A percentile compares a stretch with the other conserved stretches of the same genome.
Evolutionary conservation across 1,284 basidiomycete genomes (phyloP).

Genomic region (Prillingera fragicola): DNA sequence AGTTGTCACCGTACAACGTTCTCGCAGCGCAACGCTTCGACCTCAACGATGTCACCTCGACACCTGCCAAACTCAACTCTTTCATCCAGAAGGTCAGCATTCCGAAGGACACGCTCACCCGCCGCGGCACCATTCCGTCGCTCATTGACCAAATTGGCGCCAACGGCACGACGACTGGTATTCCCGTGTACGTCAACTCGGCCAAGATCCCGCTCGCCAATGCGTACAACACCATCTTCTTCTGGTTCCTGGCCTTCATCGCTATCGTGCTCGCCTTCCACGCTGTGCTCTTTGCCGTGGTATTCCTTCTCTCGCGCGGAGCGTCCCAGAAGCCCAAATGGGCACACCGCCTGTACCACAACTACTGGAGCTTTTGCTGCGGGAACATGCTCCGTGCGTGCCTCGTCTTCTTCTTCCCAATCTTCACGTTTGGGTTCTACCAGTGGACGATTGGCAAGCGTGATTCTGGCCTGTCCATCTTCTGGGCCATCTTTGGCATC

Average conservation of each 20-base stretch:
- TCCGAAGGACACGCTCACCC: background rate
- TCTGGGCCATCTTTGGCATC: conserved; percentile 59
- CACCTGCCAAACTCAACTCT: background rate
- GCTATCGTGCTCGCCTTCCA: conserved; percentile 56
- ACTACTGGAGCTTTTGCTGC: conserved; percentile 50
- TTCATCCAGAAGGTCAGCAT: conserved; percentile 1
- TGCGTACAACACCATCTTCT: conserved; percentile 75
- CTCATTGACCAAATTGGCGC: conserved; percentile 53
- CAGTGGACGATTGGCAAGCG: conserved; percentile 70
- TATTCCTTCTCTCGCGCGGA: conserved; percentile 38
- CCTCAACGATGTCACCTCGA: conserved; percentile 49
- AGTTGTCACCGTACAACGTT: conserved; percentile 68
- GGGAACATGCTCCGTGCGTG: conserved; percentile 51
- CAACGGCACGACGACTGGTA: conserved; percentile 58
- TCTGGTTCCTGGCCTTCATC: conserved; percentile 61
- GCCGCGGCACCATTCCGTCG: conserved; percentile 57
- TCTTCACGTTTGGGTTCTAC: conserved; percentile 71
- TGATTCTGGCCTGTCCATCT: conserved; percentile 73
- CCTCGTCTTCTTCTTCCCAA: conserved; percentile 61
- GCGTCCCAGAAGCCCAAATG: conserved; percentile 12
- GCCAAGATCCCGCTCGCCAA: conserved; percentile 70
- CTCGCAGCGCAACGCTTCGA: conserved; percentile 27
- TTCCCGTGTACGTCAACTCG: conserved; percentile 73
- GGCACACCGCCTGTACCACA: conserved; percentile 50
- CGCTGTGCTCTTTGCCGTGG: conserved; percentile 53